Evolutionary conservation across 805 yeast species (phyloP), one percentile per base, ranked within the genome.

Genomic region (Candida morakotiae): DNA sequence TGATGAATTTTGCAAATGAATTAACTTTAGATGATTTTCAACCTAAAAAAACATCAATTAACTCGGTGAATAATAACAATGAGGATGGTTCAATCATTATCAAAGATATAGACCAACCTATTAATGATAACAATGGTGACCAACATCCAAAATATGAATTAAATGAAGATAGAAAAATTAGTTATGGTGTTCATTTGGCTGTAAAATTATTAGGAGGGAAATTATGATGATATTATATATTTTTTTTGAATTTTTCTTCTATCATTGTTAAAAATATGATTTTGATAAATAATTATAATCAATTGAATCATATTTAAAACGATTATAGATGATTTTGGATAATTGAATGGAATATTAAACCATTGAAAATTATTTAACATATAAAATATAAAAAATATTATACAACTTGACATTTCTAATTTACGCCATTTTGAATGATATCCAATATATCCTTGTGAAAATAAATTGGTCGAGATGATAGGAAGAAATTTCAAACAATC

Each of bases 141-240:
- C 15, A 28, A 31, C 38, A 35, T 18, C 35, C 39, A 11, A 28
- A 33, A 31, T 57, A 52, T 37, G 67, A 71, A 10, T 58, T 71
- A 5, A 77, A 77, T 34, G 67, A 69, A 24, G 83, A 81, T 31
- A 71, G 94, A 49, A 62, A 72, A 30, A 77, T 85, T 29, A 69
- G 82, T 32, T 61, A 64, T 33, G 79, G 82, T 13, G 88, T 85
- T 13, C 77, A 74, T 39, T 47, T 81, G 31, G 87, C 88, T 2
- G 74, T 88, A n/a, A 74, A 67, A 33, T 40, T 82, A 9, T 51
- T 84, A 15, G 81, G 85, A 0, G 78, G 75, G 6, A 73, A 75
- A 56, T 55, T 83, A 22, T 53, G 45, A 28, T 11, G n/a, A n/a
- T n/a, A n/a, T n/a, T n/a, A n/a, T n/a, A 13, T 9, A 5, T 13